phyloP scores from a whole-genome alignment of 1,139 yeast genomes.

The Suhomyces bolitotheri region DNA sequence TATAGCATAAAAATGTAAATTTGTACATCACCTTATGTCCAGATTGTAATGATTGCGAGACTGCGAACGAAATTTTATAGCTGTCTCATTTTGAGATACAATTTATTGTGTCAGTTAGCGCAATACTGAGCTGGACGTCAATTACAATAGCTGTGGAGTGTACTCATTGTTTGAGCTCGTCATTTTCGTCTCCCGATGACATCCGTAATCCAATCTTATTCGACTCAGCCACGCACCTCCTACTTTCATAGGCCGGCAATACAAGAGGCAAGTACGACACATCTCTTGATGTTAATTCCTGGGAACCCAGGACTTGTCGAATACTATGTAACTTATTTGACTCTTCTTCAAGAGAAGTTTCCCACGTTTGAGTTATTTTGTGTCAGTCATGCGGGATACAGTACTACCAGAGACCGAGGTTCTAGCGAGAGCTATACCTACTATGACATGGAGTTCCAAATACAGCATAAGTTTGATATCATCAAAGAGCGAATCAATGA shows the following conservation, averaged over 20 bases:
- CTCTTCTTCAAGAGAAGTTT: constrained; percentile 38
- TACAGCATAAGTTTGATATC: constrained; percentile 47
- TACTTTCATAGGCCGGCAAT: constrained; percentile 24
- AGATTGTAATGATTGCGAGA: background rate
- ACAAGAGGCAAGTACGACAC: constrained; percentile 4
- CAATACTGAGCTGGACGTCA: too few species aligned
- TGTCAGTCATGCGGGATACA: constrained; percentile 57
- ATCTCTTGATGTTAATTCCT: constrained; percentile 52
- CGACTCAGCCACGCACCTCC: constrained; percentile 30
- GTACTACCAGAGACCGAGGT: constrained; percentile 24
- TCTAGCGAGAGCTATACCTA: constrained; percentile 15
- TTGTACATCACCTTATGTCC: background rate
- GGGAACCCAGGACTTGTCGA: constrained; percentile 71
- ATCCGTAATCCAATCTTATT: too few species aligned
- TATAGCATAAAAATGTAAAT: background rate
- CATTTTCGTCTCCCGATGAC: too few species aligned
- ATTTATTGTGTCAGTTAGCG: too few species aligned
- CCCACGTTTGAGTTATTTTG: constrained; percentile 53
- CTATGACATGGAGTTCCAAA: constrained; percentile 50
- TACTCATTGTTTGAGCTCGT: too few species aligned
- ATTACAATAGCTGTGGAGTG: too few species aligned
- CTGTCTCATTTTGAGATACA: too few species aligned
- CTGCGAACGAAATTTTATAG: too few species aligned
- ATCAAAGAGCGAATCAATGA: constrained; percentile 31
- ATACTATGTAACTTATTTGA: constrained; percentile 54